Conservation (phyloP, 2,329 filamentous ascomycete genomes). For the Stachybotrys chartarum region DNA sequence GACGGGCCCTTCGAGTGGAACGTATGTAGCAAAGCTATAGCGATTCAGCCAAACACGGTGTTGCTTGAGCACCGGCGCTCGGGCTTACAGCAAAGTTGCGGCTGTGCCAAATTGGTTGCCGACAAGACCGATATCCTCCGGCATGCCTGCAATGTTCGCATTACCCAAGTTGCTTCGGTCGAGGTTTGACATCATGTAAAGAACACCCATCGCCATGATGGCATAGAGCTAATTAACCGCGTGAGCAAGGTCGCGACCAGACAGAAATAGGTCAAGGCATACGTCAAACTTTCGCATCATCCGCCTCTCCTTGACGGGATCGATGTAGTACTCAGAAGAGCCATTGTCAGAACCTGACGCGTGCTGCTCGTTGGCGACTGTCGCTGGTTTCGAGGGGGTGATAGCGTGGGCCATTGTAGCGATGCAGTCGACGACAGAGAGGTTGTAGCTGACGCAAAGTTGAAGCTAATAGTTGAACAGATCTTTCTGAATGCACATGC, state of each 20-base stretch:
- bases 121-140: conserved; percentile 18
- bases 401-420: no score
- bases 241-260: background rate
- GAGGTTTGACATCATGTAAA: conserved; percentile 23
- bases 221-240: conserved; percentile 5
- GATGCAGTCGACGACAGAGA: no score
- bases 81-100: conserved; percentile 15
- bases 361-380: no score
- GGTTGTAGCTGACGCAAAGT: no score
- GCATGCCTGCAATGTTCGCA: conserved; percentile 20
- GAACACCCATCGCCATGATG: conserved; percentile 12
- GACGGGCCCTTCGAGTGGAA: conserved; percentile 21
- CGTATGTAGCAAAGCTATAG: conserved; percentile 23
- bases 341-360: conserved; percentile 8
- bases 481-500: no score
- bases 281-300: conserved; percentile 19
- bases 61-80: no score
- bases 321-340: conserved; percentile 4
- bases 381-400: no score
- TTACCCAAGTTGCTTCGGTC: conserved; percentile 21
- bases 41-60: no score
- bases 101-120: conserved; percentile 22
- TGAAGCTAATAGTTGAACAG: no score
- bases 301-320: conserved; percentile 7
- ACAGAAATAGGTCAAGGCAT: background rate